Conservation (phyloP, 1,139 yeast genomes). For the Hansenula sp. region DNA sequence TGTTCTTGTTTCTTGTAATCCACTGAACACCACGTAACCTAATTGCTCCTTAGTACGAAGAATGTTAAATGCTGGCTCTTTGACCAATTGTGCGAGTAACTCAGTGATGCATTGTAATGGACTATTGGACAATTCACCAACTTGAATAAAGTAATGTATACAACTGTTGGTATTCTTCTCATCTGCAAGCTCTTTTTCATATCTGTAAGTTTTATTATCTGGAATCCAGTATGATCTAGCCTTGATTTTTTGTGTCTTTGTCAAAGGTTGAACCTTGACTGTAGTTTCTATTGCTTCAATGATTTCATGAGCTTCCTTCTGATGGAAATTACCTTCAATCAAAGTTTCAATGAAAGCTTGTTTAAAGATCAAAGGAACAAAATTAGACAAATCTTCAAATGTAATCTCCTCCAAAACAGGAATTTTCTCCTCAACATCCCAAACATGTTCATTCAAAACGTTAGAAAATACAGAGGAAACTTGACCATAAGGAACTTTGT, state of each 20-base stretch:
- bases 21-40: conserved; percentile 86
- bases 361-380: conserved; percentile 40
- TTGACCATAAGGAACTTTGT: conserved; percentile 70
- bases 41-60: conserved; percentile 90
- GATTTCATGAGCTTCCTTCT: conserved; percentile 50
- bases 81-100: conserved; percentile 63
- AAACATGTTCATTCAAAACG: conserved; percentile 66
- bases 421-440: conserved; percentile 59
- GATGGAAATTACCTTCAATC: conserved; percentile 72
- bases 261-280: conserved; percentile 26
- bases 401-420: conserved; percentile 43
- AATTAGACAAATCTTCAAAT: conserved; percentile 46
- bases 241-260: conserved; percentile 32
- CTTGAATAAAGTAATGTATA: conserved; percentile 71
- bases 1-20: conserved; percentile 63
- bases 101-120: conserved; percentile 48
- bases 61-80: conserved; percentile 87
- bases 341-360: conserved; percentile 58
- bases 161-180: conserved; percentile 77
- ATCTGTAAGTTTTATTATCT: conserved; percentile 39
- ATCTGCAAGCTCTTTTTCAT: conserved; percentile 54
- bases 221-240: conserved; percentile 50
- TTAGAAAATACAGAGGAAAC: conserved; percentile 58
- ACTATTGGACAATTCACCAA: conserved; percentile 43
- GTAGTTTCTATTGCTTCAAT: conserved; percentile 36